These are phyloP conservation scores for Colletotrichum sp. DNA, from an alignment of 2,329 filamentous ascomycete species.

Conservation along the genomic window DNA sequence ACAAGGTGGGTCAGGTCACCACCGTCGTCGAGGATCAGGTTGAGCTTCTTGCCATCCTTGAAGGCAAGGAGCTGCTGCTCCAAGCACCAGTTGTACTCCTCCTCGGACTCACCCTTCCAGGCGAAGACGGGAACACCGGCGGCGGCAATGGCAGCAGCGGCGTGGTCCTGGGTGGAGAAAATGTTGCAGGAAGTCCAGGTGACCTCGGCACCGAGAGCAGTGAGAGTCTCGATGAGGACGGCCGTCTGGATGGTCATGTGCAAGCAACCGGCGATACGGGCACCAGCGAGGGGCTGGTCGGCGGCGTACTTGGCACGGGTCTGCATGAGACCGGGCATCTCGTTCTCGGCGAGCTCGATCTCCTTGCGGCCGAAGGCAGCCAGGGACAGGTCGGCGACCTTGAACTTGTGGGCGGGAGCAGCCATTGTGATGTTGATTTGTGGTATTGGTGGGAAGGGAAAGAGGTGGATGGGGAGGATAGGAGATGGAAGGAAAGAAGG, in stretches of 20 bases:
- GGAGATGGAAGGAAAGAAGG: slow-evolving; percentile 11
- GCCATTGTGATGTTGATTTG: slow-evolving; percentile 52
- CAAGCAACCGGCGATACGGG: slow-evolving; percentile 95
- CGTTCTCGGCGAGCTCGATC: slow-evolving; percentile 95
- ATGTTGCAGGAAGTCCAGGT: slow-evolving; percentile 99
- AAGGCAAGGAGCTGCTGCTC: slow-evolving; percentile 98
- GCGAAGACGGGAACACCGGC: slow-evolving; percentile 85
- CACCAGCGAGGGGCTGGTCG: slow-evolving; percentile 93
- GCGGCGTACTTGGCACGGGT: slow-evolving; percentile 89
- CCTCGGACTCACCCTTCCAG: slow-evolving; percentile 92
- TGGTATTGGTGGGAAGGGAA: slow-evolving; percentile 12
- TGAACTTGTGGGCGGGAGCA: slow-evolving; percentile 91
- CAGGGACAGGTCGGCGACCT: slow-evolving; percentile 97
- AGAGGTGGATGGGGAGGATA: background rate
- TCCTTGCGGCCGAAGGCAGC: slow-evolving; percentile 99
- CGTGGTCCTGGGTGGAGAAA: slow-evolving; percentile 99
- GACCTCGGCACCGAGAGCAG: slow-evolving; percentile 92
- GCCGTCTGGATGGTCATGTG: slow-evolving; percentile 99
- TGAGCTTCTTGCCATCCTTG: slow-evolving; percentile 95
- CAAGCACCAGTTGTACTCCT: slow-evolving; percentile 99
- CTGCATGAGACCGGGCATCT: slow-evolving; percentile 98
- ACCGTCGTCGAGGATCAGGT: slow-evolving; percentile 98
- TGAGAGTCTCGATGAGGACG: slow-evolving; percentile 98
- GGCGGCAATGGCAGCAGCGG: slow-evolving; percentile 95
- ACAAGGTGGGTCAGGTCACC: slow-evolving; percentile 96